phyloP scores from a whole-genome alignment of 1,139 yeast species.

The Pichia sp. region DNA sequence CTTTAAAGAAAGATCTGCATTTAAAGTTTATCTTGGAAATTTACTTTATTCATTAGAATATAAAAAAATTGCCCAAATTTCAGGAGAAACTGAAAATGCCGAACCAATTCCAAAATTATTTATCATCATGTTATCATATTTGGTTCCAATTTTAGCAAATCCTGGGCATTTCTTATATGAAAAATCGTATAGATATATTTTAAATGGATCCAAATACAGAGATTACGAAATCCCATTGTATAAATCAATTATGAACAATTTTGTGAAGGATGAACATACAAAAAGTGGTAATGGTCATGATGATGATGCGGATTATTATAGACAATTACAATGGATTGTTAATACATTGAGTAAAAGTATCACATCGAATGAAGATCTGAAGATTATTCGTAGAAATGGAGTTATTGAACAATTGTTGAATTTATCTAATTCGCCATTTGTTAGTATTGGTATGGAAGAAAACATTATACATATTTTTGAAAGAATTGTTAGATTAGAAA shows the following conservation, averaged over 20 bases:
- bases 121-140: conserved; percentile 44
- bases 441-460: conserved; percentile 36
- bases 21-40: conserved; percentile 57
- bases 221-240: conserved; percentile 61
- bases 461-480: conserved; percentile 41
- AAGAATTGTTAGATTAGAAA: conserved; percentile 47
- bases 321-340: conserved; percentile 64
- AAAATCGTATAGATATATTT: conserved; percentile 53
- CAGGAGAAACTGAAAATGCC: conserved; percentile 1
- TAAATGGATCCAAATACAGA: conserved; percentile 51
- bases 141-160: conserved; percentile 52
- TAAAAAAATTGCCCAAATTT: conserved; percentile 17
- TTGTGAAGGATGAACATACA: conserved; percentile 28
- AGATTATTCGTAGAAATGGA: conserved; percentile 44
- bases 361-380: conserved; percentile 44
- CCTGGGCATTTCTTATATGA: conserved; percentile 76
- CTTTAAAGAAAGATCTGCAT: conserved; percentile 55
- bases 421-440: conserved; percentile 45
- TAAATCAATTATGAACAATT: conserved; percentile 35
- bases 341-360: conserved; percentile 43
- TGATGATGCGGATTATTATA: conserved; percentile 46
- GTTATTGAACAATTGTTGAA: conserved; percentile 66
- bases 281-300: conserved; percentile 1
- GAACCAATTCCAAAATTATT: conserved; percentile 35
- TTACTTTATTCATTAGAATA: conserved; percentile 44